These are phyloP conservation scores for Didymosphaeria variabile DNA, from an alignment of 2,329 filamentous ascomycete species.

Conservation along the genomic window DNA sequence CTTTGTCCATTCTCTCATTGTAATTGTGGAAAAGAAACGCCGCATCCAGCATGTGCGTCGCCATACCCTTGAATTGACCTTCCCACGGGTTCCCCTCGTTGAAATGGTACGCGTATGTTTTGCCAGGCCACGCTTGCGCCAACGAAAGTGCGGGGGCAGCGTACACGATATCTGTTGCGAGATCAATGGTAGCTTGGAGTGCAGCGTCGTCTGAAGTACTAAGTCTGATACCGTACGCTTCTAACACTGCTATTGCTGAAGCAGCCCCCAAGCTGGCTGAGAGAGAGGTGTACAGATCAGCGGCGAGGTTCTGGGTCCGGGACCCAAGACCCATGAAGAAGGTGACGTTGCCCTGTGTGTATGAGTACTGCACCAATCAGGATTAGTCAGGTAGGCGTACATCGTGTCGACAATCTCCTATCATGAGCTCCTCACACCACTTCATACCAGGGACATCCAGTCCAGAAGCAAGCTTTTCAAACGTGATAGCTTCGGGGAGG, in stretches of 20 bases:
- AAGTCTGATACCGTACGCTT: conserved; percentile 49
- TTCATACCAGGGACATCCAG: conserved; percentile 40
- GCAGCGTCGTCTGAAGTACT: conserved; percentile 49
- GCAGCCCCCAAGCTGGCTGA: conserved; percentile 29
- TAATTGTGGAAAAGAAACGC: conserved; percentile 41
- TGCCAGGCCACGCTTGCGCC: conserved; percentile 37
- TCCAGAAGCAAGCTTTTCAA: conserved; percentile 16
- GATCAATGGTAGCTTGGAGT: conserved; percentile 49
- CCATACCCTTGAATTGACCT: conserved; percentile 30
- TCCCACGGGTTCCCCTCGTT: conserved; percentile 38
- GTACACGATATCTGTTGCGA: conserved; percentile 57
- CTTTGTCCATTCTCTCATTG: conserved; percentile 22
- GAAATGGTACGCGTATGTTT: conserved; percentile 32
- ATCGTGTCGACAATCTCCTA: conserved; percentile 58
- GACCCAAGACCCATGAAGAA: conserved; percentile 29
- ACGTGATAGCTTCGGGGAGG: conserved; percentile 33
- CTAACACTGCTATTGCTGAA: conserved; percentile 33
- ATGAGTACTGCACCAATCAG: background rate
- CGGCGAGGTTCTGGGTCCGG: conserved; percentile 30
- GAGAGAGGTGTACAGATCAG: conserved; percentile 39
- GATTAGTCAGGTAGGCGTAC: conserved; percentile 33
- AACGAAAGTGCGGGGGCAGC: conserved; percentile 51
- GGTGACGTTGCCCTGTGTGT: conserved; percentile 26
- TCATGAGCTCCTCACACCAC: conserved; percentile 56
- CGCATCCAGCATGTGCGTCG: conserved; percentile 39